phyloP scores from a whole-genome alignment of 2,329 filamentous ascomycete genomes.

The Macrophomina phaseolina region DNA sequence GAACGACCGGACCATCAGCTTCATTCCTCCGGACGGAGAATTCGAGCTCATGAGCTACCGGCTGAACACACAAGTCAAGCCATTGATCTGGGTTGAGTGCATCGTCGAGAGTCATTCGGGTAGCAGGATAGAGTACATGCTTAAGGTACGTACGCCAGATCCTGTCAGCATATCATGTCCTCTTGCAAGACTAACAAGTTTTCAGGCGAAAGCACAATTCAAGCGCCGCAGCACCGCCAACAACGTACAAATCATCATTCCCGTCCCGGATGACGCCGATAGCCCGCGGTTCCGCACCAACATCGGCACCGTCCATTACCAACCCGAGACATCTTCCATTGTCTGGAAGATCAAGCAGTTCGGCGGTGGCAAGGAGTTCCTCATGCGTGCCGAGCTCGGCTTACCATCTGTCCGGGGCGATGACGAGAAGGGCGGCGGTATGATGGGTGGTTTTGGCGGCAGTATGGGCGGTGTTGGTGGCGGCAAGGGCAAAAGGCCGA shows the following conservation, averaged over 20 bases:
- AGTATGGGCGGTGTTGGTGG: slow-evolving; percentile 88
- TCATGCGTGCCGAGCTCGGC: slow-evolving; percentile 96
- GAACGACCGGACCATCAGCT: slow-evolving; percentile 97
- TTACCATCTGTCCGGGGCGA: slow-evolving; percentile 93
- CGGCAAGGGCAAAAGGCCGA: slow-evolving; percentile 91
- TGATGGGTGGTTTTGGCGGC: slow-evolving; percentile 96
- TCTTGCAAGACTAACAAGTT: slow-evolving; percentile 7
- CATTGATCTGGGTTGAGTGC: slow-evolving; percentile 98
- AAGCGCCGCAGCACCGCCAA: slow-evolving; percentile 97
- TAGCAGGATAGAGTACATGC: slow-evolving; percentile 96
- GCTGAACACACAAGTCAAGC: slow-evolving; percentile 97
- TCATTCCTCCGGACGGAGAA: slow-evolving; percentile 97
- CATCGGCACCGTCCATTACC: slow-evolving; percentile 96
- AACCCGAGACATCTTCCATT: slow-evolving; percentile 94
- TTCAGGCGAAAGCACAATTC: slow-evolving; percentile 87
- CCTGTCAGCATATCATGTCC: not conserved
- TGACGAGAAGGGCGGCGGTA: slow-evolving; percentile 92
- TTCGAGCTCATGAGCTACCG: slow-evolving; percentile 99
- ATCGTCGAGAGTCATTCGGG: slow-evolving; percentile 95
- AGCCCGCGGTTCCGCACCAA: slow-evolving; percentile 96
- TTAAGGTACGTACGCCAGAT: slow-evolving; percentile 67
- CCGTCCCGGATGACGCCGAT: slow-evolving; percentile 96
- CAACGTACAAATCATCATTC: slow-evolving; percentile 97
- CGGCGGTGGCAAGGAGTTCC: slow-evolving; percentile 95
- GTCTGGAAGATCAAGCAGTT: slow-evolving; percentile 99